These are phyloP conservation scores for Rhipidocladum racemiflorum DNA, from an alignment of 176 grass and related monocot species.

Conservation along the genomic window DNA sequence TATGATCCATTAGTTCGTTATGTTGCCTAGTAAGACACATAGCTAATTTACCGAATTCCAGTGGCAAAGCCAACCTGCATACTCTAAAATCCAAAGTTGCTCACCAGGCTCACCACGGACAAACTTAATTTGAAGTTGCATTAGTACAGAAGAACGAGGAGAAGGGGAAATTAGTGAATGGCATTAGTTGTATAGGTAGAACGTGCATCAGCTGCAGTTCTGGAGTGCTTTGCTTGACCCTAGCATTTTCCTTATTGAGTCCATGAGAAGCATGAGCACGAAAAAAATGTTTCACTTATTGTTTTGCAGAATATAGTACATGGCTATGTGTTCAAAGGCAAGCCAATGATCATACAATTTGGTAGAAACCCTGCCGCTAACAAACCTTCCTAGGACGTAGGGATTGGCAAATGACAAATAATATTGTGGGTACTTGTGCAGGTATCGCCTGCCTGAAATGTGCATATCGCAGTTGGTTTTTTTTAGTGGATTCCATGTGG, in stretches of 20 bases:
- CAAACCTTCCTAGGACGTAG: conserved; percentile 47
- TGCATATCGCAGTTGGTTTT: background rate
- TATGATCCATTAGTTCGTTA: background rate
- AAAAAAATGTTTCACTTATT: background rate
- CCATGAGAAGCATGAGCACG: background rate
- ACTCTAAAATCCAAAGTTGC: background rate
- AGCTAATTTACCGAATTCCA: background rate
- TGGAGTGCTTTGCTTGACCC: background rate
- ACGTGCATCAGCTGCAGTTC: background rate
- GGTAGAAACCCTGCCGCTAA: conserved; percentile 63
- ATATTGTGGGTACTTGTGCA: background rate
- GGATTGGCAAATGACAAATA: background rate
- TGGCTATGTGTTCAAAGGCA: conserved; percentile 88
- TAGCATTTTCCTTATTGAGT: background rate
- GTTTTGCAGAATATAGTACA: conserved; percentile 80
- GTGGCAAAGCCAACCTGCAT: background rate
- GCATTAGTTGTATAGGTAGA: background rate
- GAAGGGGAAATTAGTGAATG: background rate
- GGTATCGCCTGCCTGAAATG: background rate
- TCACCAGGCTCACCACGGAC: background rate
- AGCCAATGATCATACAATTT: conserved; percentile 91
- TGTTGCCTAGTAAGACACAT: background rate
- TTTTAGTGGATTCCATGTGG: background rate
- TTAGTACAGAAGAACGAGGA: background rate
- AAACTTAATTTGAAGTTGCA: background rate